phyloP scores from a whole-genome alignment of 1,284 basidiomycete species.

The Boletus sp. region DNA sequence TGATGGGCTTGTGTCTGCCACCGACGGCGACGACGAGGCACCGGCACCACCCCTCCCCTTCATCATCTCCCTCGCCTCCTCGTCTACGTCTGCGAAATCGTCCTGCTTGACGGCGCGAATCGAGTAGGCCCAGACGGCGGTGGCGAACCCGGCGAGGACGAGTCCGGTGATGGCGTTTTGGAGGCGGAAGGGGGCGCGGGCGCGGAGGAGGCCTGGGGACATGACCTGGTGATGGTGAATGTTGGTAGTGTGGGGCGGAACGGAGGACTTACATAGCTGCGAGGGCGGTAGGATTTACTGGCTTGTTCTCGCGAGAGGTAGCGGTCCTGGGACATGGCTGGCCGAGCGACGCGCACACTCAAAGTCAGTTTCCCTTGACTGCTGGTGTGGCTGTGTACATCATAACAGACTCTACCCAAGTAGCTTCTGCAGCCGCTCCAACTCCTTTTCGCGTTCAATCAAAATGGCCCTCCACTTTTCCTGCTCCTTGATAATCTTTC shows the following conservation, averaged over 20 bases:
- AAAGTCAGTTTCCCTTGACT: too few species aligned
- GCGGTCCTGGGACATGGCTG: conserved; percentile 29
- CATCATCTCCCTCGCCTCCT: conserved; percentile 60
- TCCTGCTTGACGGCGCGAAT: conserved; percentile 93
- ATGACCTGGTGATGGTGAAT: conserved; percentile 45
- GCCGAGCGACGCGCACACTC: too few species aligned
- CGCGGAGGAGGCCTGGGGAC: conserved; percentile 84
- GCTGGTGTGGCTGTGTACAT: conserved; percentile 17
- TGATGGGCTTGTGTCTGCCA: too few species aligned
- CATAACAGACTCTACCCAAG: conserved; percentile 16
- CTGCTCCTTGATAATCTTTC: conserved; percentile 62
- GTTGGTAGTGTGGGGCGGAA: neutral
- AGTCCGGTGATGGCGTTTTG: conserved; percentile 80
- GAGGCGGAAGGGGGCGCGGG: conserved; percentile 77
- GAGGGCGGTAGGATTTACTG: conserved; percentile 38
- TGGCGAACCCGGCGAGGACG: conserved; percentile 69
- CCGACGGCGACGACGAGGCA: neutral
- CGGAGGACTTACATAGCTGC: conserved; percentile 35
- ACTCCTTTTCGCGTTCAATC: conserved; percentile 71
- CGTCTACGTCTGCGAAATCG: conserved; percentile 81
- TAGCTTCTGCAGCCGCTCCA: conserved; percentile 55
- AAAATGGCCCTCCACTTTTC: conserved; percentile 56
- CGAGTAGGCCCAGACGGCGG: conserved; percentile 89
- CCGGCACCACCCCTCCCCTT: neutral
- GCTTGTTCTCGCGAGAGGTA: conserved; percentile 37